Conservation (phyloP, 805 yeast species). For the Gaillardinia entomophila region DNA sequence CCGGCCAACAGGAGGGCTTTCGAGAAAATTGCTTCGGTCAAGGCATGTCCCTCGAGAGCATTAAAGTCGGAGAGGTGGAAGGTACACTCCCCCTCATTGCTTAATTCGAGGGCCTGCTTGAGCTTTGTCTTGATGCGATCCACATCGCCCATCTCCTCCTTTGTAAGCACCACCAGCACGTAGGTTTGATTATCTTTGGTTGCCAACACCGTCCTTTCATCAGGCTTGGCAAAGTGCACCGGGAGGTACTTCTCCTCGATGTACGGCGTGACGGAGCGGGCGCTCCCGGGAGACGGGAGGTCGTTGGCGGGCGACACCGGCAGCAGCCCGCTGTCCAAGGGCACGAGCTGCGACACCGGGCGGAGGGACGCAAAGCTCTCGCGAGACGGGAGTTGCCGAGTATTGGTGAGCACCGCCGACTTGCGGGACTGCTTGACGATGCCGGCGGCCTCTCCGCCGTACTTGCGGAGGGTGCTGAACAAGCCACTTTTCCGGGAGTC, state of each 20-base stretch:
- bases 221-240: neutral
- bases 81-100: conserved; percentile 25
- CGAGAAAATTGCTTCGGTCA: conserved; percentile 45
- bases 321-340: neutral
- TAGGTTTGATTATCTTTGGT: conserved; percentile 61
- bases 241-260: neutral
- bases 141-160: conserved; percentile 11
- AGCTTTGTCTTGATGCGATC: conserved; percentile 34
- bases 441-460: conserved; percentile 35
- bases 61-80: conserved; percentile 69
- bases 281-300: neutral
- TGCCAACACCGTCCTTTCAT: conserved; percentile 39
- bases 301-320: neutral
- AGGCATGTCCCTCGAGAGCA: conserved; percentile 48
- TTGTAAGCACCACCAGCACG: conserved; percentile 37
- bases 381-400: neutral
- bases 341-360: neutral
- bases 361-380: neutral
- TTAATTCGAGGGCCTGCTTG: conserved; percentile 29
- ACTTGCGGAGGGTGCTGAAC: conserved; percentile 35
- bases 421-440: conserved; percentile 21
- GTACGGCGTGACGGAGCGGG: neutral
- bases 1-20: conserved; percentile 25
- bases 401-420: neutral
- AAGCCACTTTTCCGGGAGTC: conserved; percentile 24